Percentiles rank a stretch among this genome's conserved stretches.
Conservation (phyloP, 192 early-diverging fungal species). For the Lobosporangium transversale region DNA sequence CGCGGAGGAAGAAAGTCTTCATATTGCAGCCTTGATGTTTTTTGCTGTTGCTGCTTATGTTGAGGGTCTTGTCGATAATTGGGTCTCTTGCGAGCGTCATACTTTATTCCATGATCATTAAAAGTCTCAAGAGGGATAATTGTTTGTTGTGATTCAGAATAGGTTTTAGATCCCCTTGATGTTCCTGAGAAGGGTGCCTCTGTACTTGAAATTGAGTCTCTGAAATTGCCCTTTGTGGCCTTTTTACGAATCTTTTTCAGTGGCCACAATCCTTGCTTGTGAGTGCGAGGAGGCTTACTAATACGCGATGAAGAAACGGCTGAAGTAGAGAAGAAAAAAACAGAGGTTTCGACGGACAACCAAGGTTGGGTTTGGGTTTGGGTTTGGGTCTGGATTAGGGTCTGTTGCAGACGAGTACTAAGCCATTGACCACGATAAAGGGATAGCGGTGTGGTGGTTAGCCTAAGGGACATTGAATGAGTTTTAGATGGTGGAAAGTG, state of each 20-base stretch:
- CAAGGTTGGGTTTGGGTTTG: too few species aligned
- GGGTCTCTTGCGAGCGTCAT: neutral
- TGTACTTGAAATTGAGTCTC: neutral
- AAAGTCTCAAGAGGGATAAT: too few species aligned
- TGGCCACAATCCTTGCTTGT: neutral
- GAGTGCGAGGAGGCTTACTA: neutral
- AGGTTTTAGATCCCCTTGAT: neutral
- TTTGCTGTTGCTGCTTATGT: neutral
- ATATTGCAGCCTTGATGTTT: conserved; percentile 6
- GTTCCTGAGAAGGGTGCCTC: neutral
- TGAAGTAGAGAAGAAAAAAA: conserved; percentile 18
- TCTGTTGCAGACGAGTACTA: too few species aligned
- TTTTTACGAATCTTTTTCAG: conserved; percentile 9
- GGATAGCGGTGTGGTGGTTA: neutral
- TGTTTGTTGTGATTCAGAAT: neutral
- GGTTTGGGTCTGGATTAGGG: too few species aligned
- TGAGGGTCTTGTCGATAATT: neutral
- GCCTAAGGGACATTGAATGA: neutral
- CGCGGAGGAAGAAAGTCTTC: conserved; percentile 17
- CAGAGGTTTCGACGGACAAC: too few species aligned
- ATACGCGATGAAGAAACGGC: neutral
- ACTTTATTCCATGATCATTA: too few species aligned
- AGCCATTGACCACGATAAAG: neutral
- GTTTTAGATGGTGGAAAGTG: neutral
- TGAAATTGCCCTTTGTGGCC: conserved; percentile 9